Conservation (phyloP, 106 monocot genomes). For the Vanilla planifolia region DNA sequence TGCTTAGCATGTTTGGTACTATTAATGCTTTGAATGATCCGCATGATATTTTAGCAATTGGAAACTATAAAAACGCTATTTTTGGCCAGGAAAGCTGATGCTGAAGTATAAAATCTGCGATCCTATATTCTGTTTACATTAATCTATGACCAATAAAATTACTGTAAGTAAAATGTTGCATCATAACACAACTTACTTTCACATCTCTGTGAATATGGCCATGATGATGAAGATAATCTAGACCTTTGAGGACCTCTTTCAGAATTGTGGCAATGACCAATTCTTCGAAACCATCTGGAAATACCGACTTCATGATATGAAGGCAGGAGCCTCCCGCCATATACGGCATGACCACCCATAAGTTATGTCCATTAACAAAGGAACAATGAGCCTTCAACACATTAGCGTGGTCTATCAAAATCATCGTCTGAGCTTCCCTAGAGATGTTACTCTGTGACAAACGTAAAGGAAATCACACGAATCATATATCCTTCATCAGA, state of each 20-base stretch:
- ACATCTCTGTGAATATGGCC: constrained; percentile 97
- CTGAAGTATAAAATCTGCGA: too few relatives aligned
- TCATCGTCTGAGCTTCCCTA: constrained; percentile 82
- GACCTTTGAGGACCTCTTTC: constrained; percentile 67
- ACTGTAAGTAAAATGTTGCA: too few relatives aligned
- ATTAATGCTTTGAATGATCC: too few relatives aligned
- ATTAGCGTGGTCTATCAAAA: constrained; percentile 83
- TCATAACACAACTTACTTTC: constrained; percentile 44
- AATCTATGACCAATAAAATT: too few relatives aligned
- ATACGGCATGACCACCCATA: constrained; percentile 97
- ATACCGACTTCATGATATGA: constrained; percentile 80
- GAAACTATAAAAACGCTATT: too few relatives aligned
- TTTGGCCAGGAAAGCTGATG: too few relatives aligned
- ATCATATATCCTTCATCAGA: neutral
- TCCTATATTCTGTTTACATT: too few relatives aligned
- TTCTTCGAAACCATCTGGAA: constrained; percentile 78
- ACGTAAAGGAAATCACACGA: neutral
- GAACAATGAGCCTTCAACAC: constrained; percentile 87
- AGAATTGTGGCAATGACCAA: constrained; percentile 67
- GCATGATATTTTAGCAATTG: too few relatives aligned
- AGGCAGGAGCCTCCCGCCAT: constrained; percentile 92
- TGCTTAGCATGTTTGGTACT: too few relatives aligned
- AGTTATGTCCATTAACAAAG: constrained; percentile 48
- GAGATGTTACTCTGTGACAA: constrained; percentile 62
- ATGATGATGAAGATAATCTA: constrained; percentile 85